phyloP scores from a whole-genome alignment of 331 rosid genomes.

The Acacia pycnantha region DNA sequence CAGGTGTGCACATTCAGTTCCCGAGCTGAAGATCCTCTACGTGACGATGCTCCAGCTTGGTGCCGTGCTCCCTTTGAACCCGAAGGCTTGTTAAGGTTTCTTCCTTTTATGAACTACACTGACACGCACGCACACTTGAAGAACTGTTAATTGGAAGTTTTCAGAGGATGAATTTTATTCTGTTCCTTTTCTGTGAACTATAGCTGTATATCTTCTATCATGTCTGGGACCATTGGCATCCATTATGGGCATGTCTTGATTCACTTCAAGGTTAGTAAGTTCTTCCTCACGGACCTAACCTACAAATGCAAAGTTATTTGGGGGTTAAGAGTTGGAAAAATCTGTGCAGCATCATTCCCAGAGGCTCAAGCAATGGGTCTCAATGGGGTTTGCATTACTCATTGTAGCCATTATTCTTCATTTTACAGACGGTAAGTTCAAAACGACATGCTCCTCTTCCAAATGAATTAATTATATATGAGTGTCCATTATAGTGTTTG shows the following conservation, averaged over 20 bases:
- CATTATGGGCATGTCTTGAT: constrained; percentile 87
- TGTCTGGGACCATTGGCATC: constrained; percentile 77
- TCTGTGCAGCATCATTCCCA: constrained; percentile 62
- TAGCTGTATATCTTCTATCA: constrained; percentile 77
- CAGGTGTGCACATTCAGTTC: constrained; percentile 68
- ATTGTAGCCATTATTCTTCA: constrained; percentile 69
- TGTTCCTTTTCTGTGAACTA: not conserved
- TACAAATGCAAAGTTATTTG: not conserved
- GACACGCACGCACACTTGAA: not conserved
- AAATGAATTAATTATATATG: not conserved
- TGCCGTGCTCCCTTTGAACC: constrained; percentile 89
- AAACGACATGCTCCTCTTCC: not conserved
- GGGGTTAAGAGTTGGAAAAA: not conserved
- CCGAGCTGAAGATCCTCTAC: constrained; percentile 47
- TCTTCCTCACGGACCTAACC: not conserved
- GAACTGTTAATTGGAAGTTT: not conserved
- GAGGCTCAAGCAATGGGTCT: constrained; percentile 85
- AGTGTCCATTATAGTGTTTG: not conserved
- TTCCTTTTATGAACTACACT: not conserved
- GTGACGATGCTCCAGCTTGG: constrained; percentile 68
- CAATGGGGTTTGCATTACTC: constrained; percentile 62
- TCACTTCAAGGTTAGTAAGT: constrained; percentile 72
- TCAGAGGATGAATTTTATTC: not conserved
- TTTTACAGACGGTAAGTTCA: constrained; percentile 64
- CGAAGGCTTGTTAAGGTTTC: constrained; percentile 75